A percentile compares a stretch with the other conserved stretches of the same genome.
Conservation (phyloP, 2,329 filamentous ascomycete species). For the Trichoderma breve region DNA sequence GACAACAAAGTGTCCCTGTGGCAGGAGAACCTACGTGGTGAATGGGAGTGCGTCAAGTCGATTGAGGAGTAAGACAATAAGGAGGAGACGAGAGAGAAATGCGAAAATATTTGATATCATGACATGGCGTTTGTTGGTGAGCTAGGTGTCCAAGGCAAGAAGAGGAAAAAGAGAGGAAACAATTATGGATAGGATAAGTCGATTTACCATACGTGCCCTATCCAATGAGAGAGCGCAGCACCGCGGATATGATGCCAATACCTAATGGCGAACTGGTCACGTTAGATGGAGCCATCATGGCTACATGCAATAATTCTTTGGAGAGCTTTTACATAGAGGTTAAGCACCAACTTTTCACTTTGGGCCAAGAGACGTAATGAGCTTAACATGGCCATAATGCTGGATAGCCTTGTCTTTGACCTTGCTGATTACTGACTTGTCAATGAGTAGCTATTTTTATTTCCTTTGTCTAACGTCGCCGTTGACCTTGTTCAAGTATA, state of each 20-base stretch:
- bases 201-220: background rate
- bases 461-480: background rate
- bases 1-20: conserved; percentile 97
- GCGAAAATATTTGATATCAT: background rate
- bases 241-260: background rate
- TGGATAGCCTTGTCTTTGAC: background rate
- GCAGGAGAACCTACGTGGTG: conserved; percentile 96
- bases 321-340: background rate
- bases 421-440: background rate
- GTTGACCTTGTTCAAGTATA: background rate
- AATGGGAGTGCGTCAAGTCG: conserved; percentile 96
- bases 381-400: background rate
- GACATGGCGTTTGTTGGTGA: conserved; percentile 14
- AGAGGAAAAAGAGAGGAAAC: background rate
- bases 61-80: conserved; percentile 70
- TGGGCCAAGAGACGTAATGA: background rate
- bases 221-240: background rate
- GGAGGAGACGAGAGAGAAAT: background rate
- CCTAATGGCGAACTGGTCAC: background rate
- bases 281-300: background rate
- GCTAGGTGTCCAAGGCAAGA: conserved; percentile 39
- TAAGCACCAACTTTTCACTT: background rate
- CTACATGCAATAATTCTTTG: background rate
- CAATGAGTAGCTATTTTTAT: background rate
- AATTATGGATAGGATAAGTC: background rate